Evolutionary conservation across 352 stramenopile genomes (phyloP).

Genomic region (Globisporangium recalcitrans): DNA sequence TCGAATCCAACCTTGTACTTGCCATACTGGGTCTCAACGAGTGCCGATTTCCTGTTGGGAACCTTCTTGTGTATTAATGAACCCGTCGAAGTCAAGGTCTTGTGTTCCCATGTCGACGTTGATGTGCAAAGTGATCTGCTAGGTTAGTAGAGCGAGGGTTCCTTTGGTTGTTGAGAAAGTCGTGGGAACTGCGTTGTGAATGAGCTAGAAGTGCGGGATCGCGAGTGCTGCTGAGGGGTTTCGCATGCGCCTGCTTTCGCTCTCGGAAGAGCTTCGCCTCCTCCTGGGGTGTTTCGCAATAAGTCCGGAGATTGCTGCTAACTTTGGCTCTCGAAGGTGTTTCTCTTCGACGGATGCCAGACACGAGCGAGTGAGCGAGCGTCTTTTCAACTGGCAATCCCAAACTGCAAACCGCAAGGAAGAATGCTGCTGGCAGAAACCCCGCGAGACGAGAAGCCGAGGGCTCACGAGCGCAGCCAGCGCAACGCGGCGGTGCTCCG

Average conservation of each 20-base stretch:
- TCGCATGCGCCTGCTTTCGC: background rate
- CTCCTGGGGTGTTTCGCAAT: background rate
- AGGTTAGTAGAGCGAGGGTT: no score
- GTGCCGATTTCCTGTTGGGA: no score
- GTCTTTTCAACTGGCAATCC: background rate
- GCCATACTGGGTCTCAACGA: no score
- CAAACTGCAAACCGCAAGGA: background rate
- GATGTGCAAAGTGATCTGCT: no score
- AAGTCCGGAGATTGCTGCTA: background rate
- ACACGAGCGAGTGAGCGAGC: background rate
- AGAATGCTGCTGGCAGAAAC: background rate
- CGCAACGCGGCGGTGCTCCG: background rate
- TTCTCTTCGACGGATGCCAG: background rate
- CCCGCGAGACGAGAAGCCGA: background rate
- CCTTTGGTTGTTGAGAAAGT: no score
- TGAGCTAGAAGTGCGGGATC: no score
- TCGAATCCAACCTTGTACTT: no score
- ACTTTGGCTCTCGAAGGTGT: background rate
- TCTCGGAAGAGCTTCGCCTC: no score
- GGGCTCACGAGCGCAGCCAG: background rate
- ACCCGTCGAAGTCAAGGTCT: no score
- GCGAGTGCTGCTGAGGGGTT: background rate
- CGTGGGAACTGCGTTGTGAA: no score
- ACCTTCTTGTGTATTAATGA: no score
- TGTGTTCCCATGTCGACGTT: no score